A percentile compares a stretch with the other conserved stretches of the same genome.
Conservation (phyloP, 805 yeast genomes). For the Millerozyma miso region DNA sequence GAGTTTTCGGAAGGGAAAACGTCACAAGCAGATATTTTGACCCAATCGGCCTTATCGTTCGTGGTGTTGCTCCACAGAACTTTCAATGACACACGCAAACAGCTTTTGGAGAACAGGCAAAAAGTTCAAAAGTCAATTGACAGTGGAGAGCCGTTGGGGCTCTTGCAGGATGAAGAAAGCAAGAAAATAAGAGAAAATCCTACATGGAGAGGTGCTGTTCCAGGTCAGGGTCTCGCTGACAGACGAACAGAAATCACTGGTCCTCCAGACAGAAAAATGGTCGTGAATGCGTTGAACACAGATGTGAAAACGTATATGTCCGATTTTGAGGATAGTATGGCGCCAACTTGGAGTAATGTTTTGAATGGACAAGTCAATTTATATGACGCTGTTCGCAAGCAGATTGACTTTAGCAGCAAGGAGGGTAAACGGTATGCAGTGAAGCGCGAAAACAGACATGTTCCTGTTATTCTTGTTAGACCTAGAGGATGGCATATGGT, state of each 20-base stretch:
- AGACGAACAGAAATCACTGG: slow-evolving; percentile 20
- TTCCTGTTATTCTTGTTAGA: slow-evolving; percentile 16
- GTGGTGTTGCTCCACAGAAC: slow-evolving; percentile 16
- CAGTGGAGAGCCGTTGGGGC: slow-evolving; percentile 11
- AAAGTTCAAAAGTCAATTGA: slow-evolving; percentile 12
- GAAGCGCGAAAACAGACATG: slow-evolving; percentile 12
- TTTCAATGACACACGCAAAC: slow-evolving; percentile 13
- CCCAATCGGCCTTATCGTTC: slow-evolving; percentile 15
- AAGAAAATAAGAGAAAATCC: slow-evolving; percentile 11
- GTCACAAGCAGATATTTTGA: slow-evolving; percentile 17
- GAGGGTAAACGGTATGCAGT: slow-evolving; percentile 32
- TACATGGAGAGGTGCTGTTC: slow-evolving; percentile 16
- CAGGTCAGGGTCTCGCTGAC: slow-evolving; percentile 15
- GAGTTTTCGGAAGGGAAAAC: slow-evolving; percentile 12
- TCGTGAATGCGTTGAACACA: slow-evolving; percentile 18
- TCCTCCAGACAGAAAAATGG: slow-evolving; percentile 20
- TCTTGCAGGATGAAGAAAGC: slow-evolving; percentile 10
- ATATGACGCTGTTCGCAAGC: slow-evolving; percentile 17
- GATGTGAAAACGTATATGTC: slow-evolving; percentile 18
- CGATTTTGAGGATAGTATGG: slow-evolving; percentile 17
- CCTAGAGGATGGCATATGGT: slow-evolving; percentile 23
- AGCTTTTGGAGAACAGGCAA: slow-evolving; percentile 13
- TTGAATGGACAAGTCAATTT: slow-evolving; percentile 18
- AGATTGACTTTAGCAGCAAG: slow-evolving; percentile 12
- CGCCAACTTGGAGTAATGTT: slow-evolving; percentile 18